Conservation (phyloP, 192 early-diverging fungal species). For the Coemansia furcata region DNA sequence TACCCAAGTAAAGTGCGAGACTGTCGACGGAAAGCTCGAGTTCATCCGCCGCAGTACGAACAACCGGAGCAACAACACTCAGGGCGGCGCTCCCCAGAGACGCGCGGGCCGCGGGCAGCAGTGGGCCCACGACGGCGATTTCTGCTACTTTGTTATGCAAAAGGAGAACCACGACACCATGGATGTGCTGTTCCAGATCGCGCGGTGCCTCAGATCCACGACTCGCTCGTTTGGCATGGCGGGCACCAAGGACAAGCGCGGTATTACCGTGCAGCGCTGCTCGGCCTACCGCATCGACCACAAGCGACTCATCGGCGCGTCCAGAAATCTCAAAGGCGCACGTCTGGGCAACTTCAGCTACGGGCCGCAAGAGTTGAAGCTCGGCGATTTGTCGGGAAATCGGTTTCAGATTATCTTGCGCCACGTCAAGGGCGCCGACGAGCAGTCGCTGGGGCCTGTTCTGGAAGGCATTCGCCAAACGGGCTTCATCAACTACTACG, state of each 20-base stretch:
- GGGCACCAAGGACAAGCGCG: conserved; percentile 94
- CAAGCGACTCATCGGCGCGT: conserved; percentile 18
- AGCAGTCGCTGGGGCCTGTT: conserved; percentile 53
- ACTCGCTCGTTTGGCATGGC: conserved; percentile 73
- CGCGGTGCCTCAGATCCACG: conserved; percentile 8
- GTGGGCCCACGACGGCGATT: conserved; percentile 70
- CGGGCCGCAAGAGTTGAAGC: conserved; percentile 58
- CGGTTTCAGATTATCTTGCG: conserved; percentile 83
- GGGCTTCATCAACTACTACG: conserved; percentile 98
- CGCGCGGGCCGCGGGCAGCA: conserved; percentile 1
- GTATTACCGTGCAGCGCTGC: conserved; percentile 81
- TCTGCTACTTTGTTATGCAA: conserved; percentile 80
- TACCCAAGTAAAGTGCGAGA: conserved; percentile 34
- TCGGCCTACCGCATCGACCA: conserved; percentile 63
- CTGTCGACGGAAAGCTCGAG: conserved; percentile 33
- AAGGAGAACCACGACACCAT: conserved; percentile 95
- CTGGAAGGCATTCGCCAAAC: conserved; percentile 63
- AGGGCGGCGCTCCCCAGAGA: background rate
- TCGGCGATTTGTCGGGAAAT: conserved; percentile 90
- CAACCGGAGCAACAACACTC: background rate
- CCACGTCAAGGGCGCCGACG: conserved; percentile 55
- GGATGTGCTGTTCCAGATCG: conserved; percentile 66
- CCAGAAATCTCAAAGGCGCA: conserved; percentile 17
- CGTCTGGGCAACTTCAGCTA: conserved; percentile 79
- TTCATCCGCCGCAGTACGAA: conserved; percentile 22